Evolutionary conservation across 129 eudicot genomes (phyloP), one percentile per base, ranked within the genome.

Genomic region (Flaveria trinervia): DNA sequence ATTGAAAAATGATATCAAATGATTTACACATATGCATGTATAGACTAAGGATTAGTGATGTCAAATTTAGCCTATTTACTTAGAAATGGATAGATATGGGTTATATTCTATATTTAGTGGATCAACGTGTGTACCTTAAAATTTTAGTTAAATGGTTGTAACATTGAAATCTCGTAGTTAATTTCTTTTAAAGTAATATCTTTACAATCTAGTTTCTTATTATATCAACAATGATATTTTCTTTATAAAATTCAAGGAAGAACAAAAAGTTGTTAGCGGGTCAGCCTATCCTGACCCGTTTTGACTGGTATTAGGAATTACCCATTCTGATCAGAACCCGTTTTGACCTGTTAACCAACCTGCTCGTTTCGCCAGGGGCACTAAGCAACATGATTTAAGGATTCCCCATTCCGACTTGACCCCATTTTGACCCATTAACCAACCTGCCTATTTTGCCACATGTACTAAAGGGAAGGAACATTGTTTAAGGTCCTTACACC

Each of bases 401-500:
- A 45, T 45, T 45, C 11, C 49, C 49, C 49, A 45, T 45, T 49
- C 17, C 16, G n/a, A 49, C 4, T 20, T 67, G 5, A 14, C 30
- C 39, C 46, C 55, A 14, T 13, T 44, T 18, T 54, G 22, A 59
- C 10, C 50, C 64, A 11, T 23, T 16, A 43, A 72, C 65, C 30
- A 59, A 11, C 65, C 65, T 59, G 65, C 7, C 36, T 30, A 59
- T 59, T 22, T 59, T 18, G 28, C 65, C 5, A 59, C 36, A 10
- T 59, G 65, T 22, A 59, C 65, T 2, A 62, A 26, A 44, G 6
- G 68, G 6, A 49, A 36, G 12, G 44, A 0, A 39, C 74, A 67
- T 65, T 44, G 41, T 4, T 74, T 33, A 65, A 65, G 49, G 30
- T 74, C 39, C 97, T 89, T 91, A 94, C 99, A 66, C 85, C 87